Base-by-base conservation (phyloP, 768 basidiomycete genomes). In the Cyclocybe aegerita region DNA sequence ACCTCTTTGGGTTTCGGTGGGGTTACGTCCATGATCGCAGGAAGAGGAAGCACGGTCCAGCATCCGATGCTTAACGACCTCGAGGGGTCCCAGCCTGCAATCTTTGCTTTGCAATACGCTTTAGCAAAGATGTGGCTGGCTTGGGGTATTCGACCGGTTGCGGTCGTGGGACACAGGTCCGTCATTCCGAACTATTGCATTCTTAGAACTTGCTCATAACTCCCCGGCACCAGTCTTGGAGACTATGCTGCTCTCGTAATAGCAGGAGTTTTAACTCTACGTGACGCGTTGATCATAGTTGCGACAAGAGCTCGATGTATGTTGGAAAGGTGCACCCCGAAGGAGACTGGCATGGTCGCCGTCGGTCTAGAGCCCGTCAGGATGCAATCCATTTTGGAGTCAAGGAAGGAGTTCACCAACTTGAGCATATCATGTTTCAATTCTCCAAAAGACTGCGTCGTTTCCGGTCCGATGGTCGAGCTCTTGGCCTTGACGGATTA, bases 161-260 rank as follows among this genome's bases (percentile, higher is more conserved):
- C 75, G 0, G 80, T 88, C 10, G 72, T 83, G 12, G 88, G 88
- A 3, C 88, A 90, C 58, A 90, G 88, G 88, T 88, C 43, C 49
- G 74, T 61, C 34, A 48, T 15, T 37, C 42, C 40, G 29, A 29
- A 4, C 35, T 32, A 45, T 39, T 42, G 12, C 37, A 35, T 44
- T 37, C 44, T 36, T 54, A 54, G 56, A 53, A 62, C 30, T 23
- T 40, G 43, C 48, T 42, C 46, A 12, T 38, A 51, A n/a, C 23
- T 3, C 23, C 5, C 23, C 23, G 60, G 23, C 43, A 43, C 52
- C 52, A 90, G 88, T 63, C 73, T 90, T 12, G 88, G 88, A 36
- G 88, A 90, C 69, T 90, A 87, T 48, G 82, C 81, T 7, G 88
- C 85, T 8, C 75, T 90, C 36, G 82, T 83, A 12, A 67, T 75